phyloP scores from a whole-genome alignment of 129 eudicot genomes.

The Lonicera japonica region DNA sequence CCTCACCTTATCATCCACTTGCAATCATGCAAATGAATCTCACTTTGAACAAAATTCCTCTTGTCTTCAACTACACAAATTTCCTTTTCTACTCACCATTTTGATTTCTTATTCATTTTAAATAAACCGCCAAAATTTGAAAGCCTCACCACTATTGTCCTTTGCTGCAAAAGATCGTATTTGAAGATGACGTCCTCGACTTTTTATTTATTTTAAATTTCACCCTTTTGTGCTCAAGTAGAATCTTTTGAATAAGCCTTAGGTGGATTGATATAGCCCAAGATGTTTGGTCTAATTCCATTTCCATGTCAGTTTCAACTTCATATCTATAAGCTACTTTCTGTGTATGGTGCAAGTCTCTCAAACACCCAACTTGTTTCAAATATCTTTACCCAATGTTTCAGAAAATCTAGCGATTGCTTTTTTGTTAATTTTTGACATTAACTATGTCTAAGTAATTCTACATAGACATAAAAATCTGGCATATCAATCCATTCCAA shows the following conservation, averaged over 20 bases:
- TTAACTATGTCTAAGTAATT: no score
- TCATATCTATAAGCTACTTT: slow-evolving; percentile 8
- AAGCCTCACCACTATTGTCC: slow-evolving; percentile 19
- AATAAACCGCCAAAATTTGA: slow-evolving; percentile 25
- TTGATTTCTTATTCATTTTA: not conserved
- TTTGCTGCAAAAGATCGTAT: slow-evolving; percentile 11
- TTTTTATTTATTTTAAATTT: not conserved
- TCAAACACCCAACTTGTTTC: no score
- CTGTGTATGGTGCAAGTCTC: slow-evolving; percentile 17
- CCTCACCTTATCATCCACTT: slow-evolving; percentile 27
- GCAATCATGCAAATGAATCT: slow-evolving; percentile 49
- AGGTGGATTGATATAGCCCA: slow-evolving; percentile 20
- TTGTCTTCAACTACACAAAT: slow-evolving; percentile 39
- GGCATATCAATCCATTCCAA: no score
- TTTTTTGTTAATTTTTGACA: no score
- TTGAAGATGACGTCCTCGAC: slow-evolving; percentile 15
- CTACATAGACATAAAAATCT: no score
- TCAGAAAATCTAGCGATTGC: not conserved
- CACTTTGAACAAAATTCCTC: slow-evolving; percentile 27
- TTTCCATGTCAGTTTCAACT: slow-evolving; percentile 15
- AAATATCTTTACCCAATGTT: not conserved
- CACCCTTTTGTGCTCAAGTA: slow-evolving; percentile 7
- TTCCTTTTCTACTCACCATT: slow-evolving; percentile 39
- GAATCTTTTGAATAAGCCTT: slow-evolving; percentile 19
- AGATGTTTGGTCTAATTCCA: slow-evolving; percentile 20